Conservation (phyloP, 179 eudicot species). For the Beta corolliflora region DNA sequence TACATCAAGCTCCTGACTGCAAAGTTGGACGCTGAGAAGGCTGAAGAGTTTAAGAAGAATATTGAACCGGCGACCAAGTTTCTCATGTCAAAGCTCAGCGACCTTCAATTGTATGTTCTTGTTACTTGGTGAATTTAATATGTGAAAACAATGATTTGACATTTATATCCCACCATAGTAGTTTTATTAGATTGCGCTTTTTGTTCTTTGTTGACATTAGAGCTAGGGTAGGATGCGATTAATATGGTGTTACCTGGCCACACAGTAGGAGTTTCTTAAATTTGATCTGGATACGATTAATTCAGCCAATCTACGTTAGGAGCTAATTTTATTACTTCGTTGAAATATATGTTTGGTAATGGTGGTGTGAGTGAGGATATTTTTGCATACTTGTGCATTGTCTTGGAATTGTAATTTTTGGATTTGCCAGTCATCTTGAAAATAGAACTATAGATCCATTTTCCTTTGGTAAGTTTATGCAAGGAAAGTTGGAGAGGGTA, state of each 20-base stretch:
- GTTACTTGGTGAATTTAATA: neutral
- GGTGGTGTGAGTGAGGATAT: neutral
- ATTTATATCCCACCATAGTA: neutral
- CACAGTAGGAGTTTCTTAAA: neutral
- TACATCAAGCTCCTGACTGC: conserved; percentile 73
- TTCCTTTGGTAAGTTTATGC: too few relatives aligned
- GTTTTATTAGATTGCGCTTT: neutral
- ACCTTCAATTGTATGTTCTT: conserved; percentile 75
- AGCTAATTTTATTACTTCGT: too few relatives aligned
- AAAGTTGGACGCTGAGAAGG: conserved; percentile 50
- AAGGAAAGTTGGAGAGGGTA: too few relatives aligned
- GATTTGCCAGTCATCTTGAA: too few relatives aligned
- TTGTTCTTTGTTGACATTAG: neutral
- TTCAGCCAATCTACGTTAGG: neutral
- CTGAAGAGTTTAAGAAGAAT: conserved; percentile 61
- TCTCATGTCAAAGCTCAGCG: conserved; percentile 67
- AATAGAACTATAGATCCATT: too few relatives aligned
- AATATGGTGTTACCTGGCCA: too few relatives aligned
- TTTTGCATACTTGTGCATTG: neutral
- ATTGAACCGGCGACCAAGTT: conserved; percentile 65
- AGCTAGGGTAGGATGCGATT: too few relatives aligned
- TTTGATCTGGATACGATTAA: neutral
- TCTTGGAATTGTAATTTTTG: too few relatives aligned
- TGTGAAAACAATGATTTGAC: too few relatives aligned
- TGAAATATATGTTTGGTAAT: neutral